These are phyloP conservation scores for Evernia prunastri DNA, from an alignment of 495 filamentous ascomycete genomes.

Conservation along the genomic window DNA sequence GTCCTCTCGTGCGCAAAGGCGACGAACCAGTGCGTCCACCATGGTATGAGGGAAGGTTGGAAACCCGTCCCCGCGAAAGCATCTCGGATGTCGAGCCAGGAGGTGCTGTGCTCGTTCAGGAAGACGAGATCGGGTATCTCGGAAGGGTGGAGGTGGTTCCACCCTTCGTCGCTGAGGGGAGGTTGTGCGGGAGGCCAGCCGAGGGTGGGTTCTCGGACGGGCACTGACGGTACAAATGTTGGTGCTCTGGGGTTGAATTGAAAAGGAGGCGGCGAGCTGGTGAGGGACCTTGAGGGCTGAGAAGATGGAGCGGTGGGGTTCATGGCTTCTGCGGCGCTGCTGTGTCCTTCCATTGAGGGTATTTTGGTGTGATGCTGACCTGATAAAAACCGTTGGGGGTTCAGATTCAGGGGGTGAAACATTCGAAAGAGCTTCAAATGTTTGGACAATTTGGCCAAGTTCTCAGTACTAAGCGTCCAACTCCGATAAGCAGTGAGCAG, in stretches of 20 bases:
- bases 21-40: slow-evolving; percentile 5
- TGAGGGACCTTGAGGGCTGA: neutral
- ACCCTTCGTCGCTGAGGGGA: neutral
- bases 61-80: neutral
- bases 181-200: neutral
- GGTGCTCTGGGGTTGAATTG: neutral
- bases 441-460: neutral
- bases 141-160: neutral
- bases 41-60: neutral
- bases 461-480: too few species aligned
- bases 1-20: neutral
- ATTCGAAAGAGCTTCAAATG: neutral
- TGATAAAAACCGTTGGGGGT: neutral
- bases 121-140: neutral
- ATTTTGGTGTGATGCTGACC: neutral
- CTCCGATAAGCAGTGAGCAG: neutral
- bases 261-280: neutral
- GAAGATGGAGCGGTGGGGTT: neutral
- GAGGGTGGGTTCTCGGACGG: neutral
- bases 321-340: neutral
- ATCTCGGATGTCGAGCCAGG: neutral
- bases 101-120: neutral
- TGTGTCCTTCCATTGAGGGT: neutral
- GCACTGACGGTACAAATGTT: neutral
- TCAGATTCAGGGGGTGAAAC: neutral